Base-by-base conservation (phyloP, 495 filamentous ascomycete species). In the Thozetella sp. region DNA sequence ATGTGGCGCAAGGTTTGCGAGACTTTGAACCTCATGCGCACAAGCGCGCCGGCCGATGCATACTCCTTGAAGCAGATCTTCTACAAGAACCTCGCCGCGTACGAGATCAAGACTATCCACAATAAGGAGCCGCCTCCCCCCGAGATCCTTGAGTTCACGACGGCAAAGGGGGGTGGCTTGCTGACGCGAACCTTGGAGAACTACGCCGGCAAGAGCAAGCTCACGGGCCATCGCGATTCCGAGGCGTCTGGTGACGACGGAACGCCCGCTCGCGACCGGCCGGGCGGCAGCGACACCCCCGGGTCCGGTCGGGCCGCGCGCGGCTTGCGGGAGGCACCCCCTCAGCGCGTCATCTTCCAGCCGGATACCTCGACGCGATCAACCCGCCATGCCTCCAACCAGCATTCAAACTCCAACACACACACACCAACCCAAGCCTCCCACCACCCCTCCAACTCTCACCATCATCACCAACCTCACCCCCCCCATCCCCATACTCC, bases 81-180 rank as follows among this genome's bases (percentile, higher is more conserved):
- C 73, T 94, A 93, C 78, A 90, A 89, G 63, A 88, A 93, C 62
- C 83, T 95, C 27, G 88, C 88, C 15, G 91, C 91, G 2, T 95
- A 90, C 73, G 92, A 93, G 73, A 92, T 95, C 53, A 78, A 83
- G 34, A 84, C 79, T n/a, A 66, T 89, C 26, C 86, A 90, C 71
- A 81, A 84, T 17, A 86, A 86, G 67, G 88, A 91, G 55, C 92
- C 91, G 12, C 91, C 91, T 12, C 91, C 91, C 19, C 90, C 87
- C 61, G 89, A 93, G 69, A 93, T 93, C 52, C 79, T 95, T 15
- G 91, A 95, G 68, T 83, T 89, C 45, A 72, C 86, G 6, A 89
- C 88, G 9, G 90, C 90, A 24, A 92, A 91, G 65, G 88, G 91
- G 27, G 90, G 86, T 6, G 84, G 87, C 50, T 80, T 95, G 2